phyloP scores from a whole-genome alignment of 2,329 filamentous ascomycete species.

The Colletotrichum liriopes region DNA sequence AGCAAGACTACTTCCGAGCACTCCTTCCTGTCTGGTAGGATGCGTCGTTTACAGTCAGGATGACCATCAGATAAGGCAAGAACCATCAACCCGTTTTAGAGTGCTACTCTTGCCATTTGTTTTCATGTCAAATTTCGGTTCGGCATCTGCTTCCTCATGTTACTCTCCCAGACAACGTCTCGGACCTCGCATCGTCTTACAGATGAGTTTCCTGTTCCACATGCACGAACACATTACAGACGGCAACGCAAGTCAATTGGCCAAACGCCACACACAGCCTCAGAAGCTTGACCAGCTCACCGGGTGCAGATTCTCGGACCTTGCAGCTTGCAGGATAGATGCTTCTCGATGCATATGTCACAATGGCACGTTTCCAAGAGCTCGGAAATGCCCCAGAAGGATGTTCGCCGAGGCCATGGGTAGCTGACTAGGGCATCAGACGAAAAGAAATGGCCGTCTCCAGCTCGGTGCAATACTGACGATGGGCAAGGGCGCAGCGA shows the following conservation, averaged over 20 bases:
- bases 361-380: neutral
- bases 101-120: neutral
- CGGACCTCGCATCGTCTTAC: neutral
- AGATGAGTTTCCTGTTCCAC: neutral
- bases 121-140: neutral
- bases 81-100: neutral
- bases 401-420: neutral
- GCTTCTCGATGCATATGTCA: neutral
- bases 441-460: neutral
- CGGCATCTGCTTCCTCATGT: neutral
- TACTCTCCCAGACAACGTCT: neutral
- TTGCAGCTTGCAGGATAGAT: neutral
- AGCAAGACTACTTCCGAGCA: neutral
- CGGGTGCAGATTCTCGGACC: neutral
- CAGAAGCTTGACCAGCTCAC: neutral
- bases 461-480: neutral
- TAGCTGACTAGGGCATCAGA: neutral
- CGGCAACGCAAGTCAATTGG: neutral
- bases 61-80: neutral
- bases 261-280: neutral
- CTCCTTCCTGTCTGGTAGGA: neutral
- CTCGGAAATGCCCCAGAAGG: conserved; percentile 1
- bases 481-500: neutral
- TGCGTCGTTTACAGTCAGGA: neutral
- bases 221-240: neutral